These are phyloP conservation scores for Yamadazyma endophytica DNA, from an alignment of 805 yeast species.

Conservation along the genomic window DNA sequence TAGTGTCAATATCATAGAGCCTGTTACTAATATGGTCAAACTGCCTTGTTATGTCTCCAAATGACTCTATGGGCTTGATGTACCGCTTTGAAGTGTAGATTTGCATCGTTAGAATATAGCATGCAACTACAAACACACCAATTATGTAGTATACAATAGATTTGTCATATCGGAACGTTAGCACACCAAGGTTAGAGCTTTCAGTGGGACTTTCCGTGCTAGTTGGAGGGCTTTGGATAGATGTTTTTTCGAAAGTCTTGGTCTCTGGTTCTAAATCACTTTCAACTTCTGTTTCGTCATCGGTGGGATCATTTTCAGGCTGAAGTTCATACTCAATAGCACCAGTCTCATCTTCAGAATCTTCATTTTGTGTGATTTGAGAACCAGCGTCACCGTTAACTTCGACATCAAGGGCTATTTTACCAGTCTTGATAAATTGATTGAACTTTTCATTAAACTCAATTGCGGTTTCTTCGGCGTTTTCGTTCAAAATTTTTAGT, in stretches of 20 bases:
- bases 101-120: too few species aligned
- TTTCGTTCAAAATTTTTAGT: slow-evolving; percentile 15
- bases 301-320: slow-evolving; percentile 1
- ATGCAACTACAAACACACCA: too few species aligned
- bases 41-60: too few species aligned
- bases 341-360: neutral
- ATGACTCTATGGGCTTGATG: too few species aligned
- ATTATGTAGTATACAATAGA: too few species aligned
- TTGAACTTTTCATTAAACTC: slow-evolving; percentile 16
- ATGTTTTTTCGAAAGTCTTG: neutral
- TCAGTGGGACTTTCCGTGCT: too few species aligned
- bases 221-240: too few species aligned
- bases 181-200: too few species aligned
- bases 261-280: slow-evolving; percentile 1
- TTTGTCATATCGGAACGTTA: too few species aligned
- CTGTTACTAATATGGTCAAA: slow-evolving; percentile 12
- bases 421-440: slow-evolving; percentile 7
- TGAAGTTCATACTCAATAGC: slow-evolving; percentile 2
- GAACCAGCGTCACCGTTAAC: slow-evolving; percentile 1
- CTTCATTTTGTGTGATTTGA: neutral
- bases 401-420: slow-evolving; percentile 5
- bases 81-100: too few species aligned
- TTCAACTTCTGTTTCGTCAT: slow-evolving; percentile 8
- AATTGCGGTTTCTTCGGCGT: slow-evolving; percentile 8
- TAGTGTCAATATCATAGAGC: neutral